Conservation (phyloP, 345 rosid species). For the Citrus hindsii region DNA sequence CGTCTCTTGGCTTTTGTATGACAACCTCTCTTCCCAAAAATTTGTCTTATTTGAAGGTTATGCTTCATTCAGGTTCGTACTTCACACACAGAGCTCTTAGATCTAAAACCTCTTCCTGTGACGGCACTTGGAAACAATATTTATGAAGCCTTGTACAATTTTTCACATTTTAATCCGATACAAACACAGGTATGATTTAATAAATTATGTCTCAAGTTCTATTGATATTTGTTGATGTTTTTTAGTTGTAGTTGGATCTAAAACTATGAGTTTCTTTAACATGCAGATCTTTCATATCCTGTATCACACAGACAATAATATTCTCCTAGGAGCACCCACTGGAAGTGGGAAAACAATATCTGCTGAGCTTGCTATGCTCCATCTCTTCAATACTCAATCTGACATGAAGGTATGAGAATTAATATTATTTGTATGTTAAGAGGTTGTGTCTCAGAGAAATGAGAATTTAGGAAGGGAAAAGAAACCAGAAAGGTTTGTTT, state of each 20-base stretch:
- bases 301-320: conserved; percentile 88
- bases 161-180: conserved; percentile 98
- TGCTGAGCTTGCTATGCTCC: conserved; percentile 98
- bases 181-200: conserved; percentile 78
- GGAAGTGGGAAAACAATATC: conserved; percentile 99
- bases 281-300: conserved; percentile 83
- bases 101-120: conserved; percentile 92
- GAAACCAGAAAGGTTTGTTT: conserved; percentile 1
- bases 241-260: neutral
- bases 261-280: conserved; percentile 13
- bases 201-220: conserved; percentile 14
- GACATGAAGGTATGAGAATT: conserved; percentile 75
- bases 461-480: neutral
- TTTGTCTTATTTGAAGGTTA: conserved; percentile 16
- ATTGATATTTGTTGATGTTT: conserved; percentile 10
- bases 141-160: conserved; percentile 75
- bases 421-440: conserved; percentile 8
- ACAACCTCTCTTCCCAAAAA: neutral
- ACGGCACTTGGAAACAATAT: conserved; percentile 66
- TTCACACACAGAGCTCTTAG: conserved; percentile 89
- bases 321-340: conserved; percentile 95
- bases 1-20: neutral
- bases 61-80: conserved; percentile 64
- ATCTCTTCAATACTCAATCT: conserved; percentile 85
- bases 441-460: neutral